Evolutionary conservation across 1,139 yeast species (phyloP), one percentile per base, ranked within the genome.

Genomic region (Groenewaldozyma auringiensis): DNA sequence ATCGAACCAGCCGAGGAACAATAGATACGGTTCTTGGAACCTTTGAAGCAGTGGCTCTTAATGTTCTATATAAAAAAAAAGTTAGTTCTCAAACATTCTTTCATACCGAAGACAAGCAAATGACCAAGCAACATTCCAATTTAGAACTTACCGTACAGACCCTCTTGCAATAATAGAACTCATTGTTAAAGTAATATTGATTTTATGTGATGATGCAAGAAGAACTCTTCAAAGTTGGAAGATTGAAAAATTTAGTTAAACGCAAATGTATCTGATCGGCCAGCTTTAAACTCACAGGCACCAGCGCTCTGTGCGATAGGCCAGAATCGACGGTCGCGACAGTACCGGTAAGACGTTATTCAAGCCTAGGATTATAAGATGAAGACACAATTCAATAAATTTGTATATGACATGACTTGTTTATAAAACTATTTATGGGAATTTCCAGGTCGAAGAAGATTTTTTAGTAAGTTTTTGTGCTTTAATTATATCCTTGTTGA

Each of bases 1-100:
- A 75, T 66, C 75, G 8, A 4, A 25, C 29, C 11, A 25, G 29
- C 29, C 29, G 6, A 8, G 29, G 61, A 25, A 45, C 50, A 25
- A 31, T 17, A 20, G 37, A 21, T 25, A 37, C 32, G 6, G 29
- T 25, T 25, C 29, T 25, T 8, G 29, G 29, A 25, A 11, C 29
- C 11, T 25, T 25, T 25, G 11, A 25, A 25, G 29, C 6, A 25
- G 29, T 8, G 11, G 29, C 11, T 25, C 29, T 25, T 25, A 25
- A 25, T 25, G 29, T 11, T 25, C 29, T 25, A 11, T 11, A 25
- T 8, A 25, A 25, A 25, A 25, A 25, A 11, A 11, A 25, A 25
- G 11, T 8, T 6, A 11, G 29, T 25, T 25, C n/a, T n/a, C n/a
- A n/a, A n/a, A n/a, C n/a, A n/a, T n/a, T n/a, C n/a, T n/a, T n/a